Percentiles rank a stretch among this genome's conserved stretches.
Conservation (phyloP, 768 basidiomycete genomes). For the Termitomyces sp. region DNA sequence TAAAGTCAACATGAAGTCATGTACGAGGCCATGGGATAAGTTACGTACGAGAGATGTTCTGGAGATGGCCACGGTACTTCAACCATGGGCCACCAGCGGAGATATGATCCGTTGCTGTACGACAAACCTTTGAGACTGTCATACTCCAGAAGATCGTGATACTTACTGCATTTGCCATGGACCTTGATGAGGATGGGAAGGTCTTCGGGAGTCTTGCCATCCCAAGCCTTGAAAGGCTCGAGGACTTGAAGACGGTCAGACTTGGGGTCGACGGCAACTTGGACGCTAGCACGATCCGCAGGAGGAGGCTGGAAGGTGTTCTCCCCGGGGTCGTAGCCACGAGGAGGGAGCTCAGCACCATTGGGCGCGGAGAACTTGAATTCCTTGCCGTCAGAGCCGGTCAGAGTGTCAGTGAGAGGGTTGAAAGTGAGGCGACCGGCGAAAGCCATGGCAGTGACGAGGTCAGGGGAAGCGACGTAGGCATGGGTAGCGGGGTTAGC, state of each 20-base stretch:
- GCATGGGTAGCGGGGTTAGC: constrained; percentile 99
- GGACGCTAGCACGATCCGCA: constrained; percentile 74
- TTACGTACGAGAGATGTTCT: constrained; percentile 90
- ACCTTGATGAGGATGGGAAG: constrained; percentile 98
- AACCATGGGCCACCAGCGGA: constrained; percentile 99
- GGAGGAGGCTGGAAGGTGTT: constrained; percentile 98
- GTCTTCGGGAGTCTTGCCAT: constrained; percentile 87
- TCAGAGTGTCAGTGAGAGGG: constrained; percentile 88
- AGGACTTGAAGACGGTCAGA: constrained; percentile 91
- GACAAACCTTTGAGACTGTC: constrained; percentile 4
- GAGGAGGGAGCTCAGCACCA: constrained; percentile 91
- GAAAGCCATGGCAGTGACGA: constrained; percentile 97
- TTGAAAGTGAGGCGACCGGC: constrained; percentile 95
- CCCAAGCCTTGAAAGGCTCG: constrained; percentile 87
- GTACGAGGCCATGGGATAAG: constrained; percentile 6
- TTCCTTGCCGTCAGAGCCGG: constrained; percentile 87
- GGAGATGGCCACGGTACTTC: constrained; percentile 98
- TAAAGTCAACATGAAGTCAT: neutral
- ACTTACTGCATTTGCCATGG: constrained; percentile 96
- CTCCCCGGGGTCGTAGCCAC: constrained; percentile 95
- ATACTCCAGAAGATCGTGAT: neutral
- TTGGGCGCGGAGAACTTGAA: constrained; percentile 96
- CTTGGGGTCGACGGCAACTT: constrained; percentile 81
- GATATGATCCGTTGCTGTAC: constrained; percentile 84
- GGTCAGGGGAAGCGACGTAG: constrained; percentile 89